These are phyloP conservation scores for Yarrowia phangngaensis DNA, from an alignment of 805 yeast species.

Conservation along the genomic window DNA sequence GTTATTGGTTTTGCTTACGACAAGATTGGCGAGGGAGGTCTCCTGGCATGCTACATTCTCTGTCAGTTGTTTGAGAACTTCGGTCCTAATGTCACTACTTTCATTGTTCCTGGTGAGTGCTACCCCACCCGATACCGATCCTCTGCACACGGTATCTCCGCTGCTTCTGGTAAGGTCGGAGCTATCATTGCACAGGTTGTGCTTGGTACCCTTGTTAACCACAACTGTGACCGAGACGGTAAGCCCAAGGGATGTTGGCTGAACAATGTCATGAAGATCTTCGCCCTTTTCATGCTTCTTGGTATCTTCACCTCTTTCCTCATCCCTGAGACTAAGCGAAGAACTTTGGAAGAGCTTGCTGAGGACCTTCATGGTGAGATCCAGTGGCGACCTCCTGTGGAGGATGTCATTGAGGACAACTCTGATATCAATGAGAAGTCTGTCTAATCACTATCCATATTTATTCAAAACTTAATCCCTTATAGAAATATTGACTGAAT, in stretches of 20 bases:
- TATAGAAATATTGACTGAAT: conserved; percentile 14
- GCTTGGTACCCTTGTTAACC: conserved; percentile 69
- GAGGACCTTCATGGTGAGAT: conserved; percentile 78
- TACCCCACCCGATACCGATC: conserved; percentile 66
- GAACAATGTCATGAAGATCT: conserved; percentile 90
- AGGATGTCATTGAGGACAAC: neutral
- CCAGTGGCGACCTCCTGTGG: conserved; percentile 25
- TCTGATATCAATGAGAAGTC: conserved; percentile 21
- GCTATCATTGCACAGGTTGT: conserved; percentile 51
- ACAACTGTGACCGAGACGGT: conserved; percentile 58
- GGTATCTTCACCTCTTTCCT: conserved; percentile 65
- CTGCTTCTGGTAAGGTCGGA: conserved; percentile 63
- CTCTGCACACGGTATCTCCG: conserved; percentile 62
- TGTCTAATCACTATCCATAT: conserved; percentile 13
- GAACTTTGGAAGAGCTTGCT: conserved; percentile 77
- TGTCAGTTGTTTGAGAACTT: conserved; percentile 63
- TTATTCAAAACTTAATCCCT: conserved; percentile 17
- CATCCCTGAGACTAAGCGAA: conserved; percentile 88
- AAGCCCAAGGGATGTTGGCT: conserved; percentile 65
- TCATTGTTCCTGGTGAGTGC: conserved; percentile 60
- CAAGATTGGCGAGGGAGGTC: conserved; percentile 30
- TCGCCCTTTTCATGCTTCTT: conserved; percentile 83
- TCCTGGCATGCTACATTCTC: conserved; percentile 57
- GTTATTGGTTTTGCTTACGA: conserved; percentile 56
- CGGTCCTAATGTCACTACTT: conserved; percentile 64